Evolutionary conservation across 495 filamentous ascomycete genomes (phyloP).

Genomic region (Penicillium steckii): DNA sequence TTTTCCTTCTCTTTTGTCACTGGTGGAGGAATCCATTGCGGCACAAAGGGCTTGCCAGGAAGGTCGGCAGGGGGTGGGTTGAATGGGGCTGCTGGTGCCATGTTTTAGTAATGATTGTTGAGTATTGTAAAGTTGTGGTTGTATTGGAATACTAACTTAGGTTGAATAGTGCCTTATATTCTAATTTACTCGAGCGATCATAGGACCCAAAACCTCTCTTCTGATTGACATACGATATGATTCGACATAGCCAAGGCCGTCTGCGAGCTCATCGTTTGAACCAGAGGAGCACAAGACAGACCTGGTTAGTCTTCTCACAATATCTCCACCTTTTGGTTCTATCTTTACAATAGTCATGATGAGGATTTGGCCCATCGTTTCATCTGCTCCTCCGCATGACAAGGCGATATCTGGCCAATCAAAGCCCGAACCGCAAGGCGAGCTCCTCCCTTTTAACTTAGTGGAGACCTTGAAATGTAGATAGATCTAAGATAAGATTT

Average conservation of each 20-base stretch:
- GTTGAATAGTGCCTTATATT: slow-evolving; percentile 8
- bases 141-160: background rate
- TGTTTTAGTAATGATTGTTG: slow-evolving; percentile 6
- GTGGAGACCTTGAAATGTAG: background rate
- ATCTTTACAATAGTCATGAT: background rate
- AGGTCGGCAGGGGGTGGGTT: slow-evolving; percentile 36
- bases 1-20: slow-evolving; percentile 36
- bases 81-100: slow-evolving; percentile 37
- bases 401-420: background rate
- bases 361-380: background rate
- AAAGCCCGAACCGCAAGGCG: background rate
- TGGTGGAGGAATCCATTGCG: slow-evolving; percentile 41
- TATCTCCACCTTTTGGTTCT: background rate
- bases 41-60: slow-evolving; percentile 39
- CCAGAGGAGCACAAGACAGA: background rate
- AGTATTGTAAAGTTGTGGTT: background rate
- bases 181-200: background rate
- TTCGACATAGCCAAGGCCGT: background rate
- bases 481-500: background rate
- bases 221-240: background rate
- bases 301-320: background rate
- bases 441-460: background rate
- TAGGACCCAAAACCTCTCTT: background rate
- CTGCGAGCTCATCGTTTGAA: background rate
- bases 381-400: background rate